Evolutionary conservation across 768 basidiomycete species (phyloP).

Genomic region (Phanerochaete carnosa): DNA sequence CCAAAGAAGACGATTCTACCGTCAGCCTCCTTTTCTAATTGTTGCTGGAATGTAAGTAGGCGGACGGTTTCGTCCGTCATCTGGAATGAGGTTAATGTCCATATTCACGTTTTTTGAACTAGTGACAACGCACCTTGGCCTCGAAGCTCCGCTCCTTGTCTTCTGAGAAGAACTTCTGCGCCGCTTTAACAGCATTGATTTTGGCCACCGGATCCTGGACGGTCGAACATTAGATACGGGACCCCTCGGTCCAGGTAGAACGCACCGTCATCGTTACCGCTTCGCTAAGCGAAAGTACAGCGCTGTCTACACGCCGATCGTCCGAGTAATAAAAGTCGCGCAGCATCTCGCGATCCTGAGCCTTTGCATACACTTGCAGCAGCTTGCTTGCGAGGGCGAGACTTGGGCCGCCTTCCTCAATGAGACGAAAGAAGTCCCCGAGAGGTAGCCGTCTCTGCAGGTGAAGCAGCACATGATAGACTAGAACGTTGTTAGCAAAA

Average conservation of each 20-base stretch:
- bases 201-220: constrained; percentile 69
- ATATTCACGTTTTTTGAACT: not conserved
- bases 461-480: constrained; percentile 90
- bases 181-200: constrained; percentile 69
- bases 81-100: constrained; percentile 36
- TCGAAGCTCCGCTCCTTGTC: constrained; percentile 92
- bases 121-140: constrained; percentile 58
- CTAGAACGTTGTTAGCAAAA: constrained; percentile 36
- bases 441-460: constrained; percentile 79
- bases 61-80: constrained; percentile 87
- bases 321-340: constrained; percentile 98
- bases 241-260: not conserved
- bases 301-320: constrained; percentile 91
- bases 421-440: constrained; percentile 90
- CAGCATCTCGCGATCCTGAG: constrained; percentile 88
- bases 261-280: constrained; percentile 62
- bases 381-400: constrained; percentile 75
- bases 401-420: constrained; percentile 83
- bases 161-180: constrained; percentile 92
- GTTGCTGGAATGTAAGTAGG: constrained; percentile 78
- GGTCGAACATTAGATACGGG: not conserved
- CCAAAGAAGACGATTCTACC: constrained; percentile 81
- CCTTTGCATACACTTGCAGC: constrained; percentile 85
- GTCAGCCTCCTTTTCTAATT: constrained; percentile 82
- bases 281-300: constrained; percentile 84